Evolutionary conservation across 2,329 filamentous ascomycete genomes (phyloP).

Genomic region (Fusarium caatingaense): DNA sequence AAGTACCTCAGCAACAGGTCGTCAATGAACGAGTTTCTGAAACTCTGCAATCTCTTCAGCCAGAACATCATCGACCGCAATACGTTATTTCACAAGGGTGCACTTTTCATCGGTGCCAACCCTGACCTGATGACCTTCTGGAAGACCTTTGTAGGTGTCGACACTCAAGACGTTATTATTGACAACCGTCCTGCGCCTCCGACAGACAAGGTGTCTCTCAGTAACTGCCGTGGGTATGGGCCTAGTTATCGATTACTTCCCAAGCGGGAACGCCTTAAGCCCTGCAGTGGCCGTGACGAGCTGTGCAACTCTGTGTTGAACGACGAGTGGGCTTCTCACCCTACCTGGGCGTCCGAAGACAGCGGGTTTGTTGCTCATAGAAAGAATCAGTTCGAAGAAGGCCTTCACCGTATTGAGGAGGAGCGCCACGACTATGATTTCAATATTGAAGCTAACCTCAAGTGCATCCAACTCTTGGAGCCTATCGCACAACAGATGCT

Average conservation of each 20-base stretch:
- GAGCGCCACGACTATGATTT: conserved; percentile 99
- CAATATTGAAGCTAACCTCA: conserved; percentile 94
- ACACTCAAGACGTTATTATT: conserved; percentile 80
- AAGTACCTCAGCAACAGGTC: conserved; percentile 95
- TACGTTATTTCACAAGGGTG: conserved; percentile 83
- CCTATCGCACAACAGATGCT: conserved; percentile 92
- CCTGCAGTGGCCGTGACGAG: conserved; percentile 93
- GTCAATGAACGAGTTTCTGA: conserved; percentile 94
- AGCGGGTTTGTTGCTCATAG: conserved; percentile 97
- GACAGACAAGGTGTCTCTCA: conserved; percentile 86
- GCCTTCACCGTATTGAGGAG: conserved; percentile 94
- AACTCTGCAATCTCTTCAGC: conserved; percentile 94
- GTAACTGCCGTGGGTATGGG: conserved; percentile 94
- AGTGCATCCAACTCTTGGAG: conserved; percentile 95
- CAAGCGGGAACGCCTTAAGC: conserved; percentile 88
- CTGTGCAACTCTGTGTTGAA: conserved; percentile 94
- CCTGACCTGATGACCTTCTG: conserved; percentile 91
- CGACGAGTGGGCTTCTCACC: conserved; percentile 98
- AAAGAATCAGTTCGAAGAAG: conserved; percentile 96
- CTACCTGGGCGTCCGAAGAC: conserved; percentile 98
- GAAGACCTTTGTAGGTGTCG: conserved; percentile 83
- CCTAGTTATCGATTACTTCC: conserved; percentile 95
- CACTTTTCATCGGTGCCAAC: conserved; percentile 87
- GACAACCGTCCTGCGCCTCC: conserved; percentile 82
- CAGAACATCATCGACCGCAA: conserved; percentile 91